Base-by-base conservation (phyloP, 768 basidiomycete genomes). In the Tylopilus rubrobrunneus region DNA sequence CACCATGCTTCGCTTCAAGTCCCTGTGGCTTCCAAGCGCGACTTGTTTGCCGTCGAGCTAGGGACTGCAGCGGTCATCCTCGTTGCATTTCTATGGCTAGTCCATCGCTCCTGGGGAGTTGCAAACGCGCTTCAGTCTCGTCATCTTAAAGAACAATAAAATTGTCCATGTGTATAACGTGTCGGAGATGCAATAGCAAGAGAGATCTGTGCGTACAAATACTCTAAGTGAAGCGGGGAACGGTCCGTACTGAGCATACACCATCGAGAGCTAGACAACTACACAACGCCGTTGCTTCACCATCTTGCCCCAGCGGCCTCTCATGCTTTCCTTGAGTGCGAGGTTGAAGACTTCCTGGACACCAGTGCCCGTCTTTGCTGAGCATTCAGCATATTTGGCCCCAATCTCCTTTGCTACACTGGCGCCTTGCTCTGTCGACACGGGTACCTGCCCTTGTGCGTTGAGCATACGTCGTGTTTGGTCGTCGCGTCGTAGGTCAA, bases 351-450 rank as follows among this genome's bases (percentile, higher is more conserved):
- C 95, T 44, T 95, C 92, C 58, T 90, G 85, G 42, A 98, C 92
- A 45, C 92, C 92, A 15, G 73, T 75, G 5, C 94, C 92, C n/a
- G 84, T 86, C 76, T 96, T 98, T 44, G 95, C 91, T 33, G 87
- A 90, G 71, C 97, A 98, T 70, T 99, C 96, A 56, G 87, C 78
- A 68, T 98, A 99, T 68, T 84, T 81, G 17, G 94, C 94, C 25
- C 94, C 93, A 48, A 99, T 98, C 64, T 95, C 91, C 64, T 84
- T 84, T 25, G 96, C 96, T 25, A 96, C 87, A n/a, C 74, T 75
- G 4, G 76, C 79, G 1, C 96, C 97, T 64, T 93, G 92, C 58
- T 89, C 87, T 4, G 87, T 68, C 1, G 89, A 83, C 57, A 99
- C 82, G 6, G 97, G 90, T 21, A 76, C 73, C 59, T 84, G 85